A percentile compares a stretch with the other conserved stretches of the same genome.
These are phyloP conservation scores for Suhomyces sp. DNA, from an alignment of 805 yeast genomes.

Conservation along the genomic window DNA sequence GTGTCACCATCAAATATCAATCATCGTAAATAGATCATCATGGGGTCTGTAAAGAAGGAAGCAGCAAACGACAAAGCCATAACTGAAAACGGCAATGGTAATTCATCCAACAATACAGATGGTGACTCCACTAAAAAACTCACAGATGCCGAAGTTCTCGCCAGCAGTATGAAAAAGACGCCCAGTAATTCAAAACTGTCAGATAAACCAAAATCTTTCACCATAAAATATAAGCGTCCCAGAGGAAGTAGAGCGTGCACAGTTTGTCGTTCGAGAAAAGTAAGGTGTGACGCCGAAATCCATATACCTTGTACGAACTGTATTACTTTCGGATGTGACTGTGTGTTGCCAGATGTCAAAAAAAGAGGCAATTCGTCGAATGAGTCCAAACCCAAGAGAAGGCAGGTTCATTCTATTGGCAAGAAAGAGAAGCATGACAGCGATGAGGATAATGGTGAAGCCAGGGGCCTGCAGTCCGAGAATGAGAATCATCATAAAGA, in stretches of 20 bases:
- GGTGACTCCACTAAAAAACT: neutral
- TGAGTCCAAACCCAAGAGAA: constrained; percentile 16
- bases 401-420: neutral
- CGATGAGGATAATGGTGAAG: constrained; percentile 1
- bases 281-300: constrained; percentile 70
- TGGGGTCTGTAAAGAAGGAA: neutral
- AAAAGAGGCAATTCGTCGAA: constrained; percentile 32
- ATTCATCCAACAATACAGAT: neutral
- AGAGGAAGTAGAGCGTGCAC: constrained; percentile 72
- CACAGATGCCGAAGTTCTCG: constrained; percentile 4
- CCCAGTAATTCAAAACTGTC: neutral
- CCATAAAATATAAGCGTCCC: constrained; percentile 49
- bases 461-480: neutral
- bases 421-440: neutral
- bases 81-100: neutral
- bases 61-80: neutral
- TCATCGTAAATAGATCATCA: neutral
- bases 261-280: constrained; percentile 76
- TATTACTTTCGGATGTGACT: constrained; percentile 67
- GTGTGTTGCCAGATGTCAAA: constrained; percentile 61
- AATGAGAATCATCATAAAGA: neutral
- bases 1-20: neutral
- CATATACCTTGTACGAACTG: constrained; percentile 60
- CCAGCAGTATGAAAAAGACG: neutral
- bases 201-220: constrained; percentile 42